phyloP scores from a whole-genome alignment of 192 early-diverging fungal genomes.

The Kickxella alabastrina region DNA sequence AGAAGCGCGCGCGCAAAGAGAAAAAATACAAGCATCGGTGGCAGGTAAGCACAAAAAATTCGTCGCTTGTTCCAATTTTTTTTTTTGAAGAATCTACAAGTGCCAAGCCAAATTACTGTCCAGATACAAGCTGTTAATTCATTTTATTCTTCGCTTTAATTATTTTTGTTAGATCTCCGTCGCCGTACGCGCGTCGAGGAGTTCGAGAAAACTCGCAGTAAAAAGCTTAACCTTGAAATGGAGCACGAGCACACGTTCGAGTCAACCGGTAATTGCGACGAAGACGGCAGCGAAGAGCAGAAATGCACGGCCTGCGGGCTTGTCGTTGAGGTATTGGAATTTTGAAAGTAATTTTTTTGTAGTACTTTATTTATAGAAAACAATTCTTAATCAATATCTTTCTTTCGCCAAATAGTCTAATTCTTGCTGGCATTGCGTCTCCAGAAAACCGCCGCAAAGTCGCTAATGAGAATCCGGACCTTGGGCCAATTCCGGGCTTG shows the following conservation, averaged over 20 bases:
- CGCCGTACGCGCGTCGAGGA: constrained; percentile 73
- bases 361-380: no score
- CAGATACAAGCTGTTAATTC: no score
- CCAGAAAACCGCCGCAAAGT: constrained; percentile 38
- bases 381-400: no score
- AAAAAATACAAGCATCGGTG: constrained; percentile 77
- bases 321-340: constrained; percentile 64
- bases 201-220: constrained; percentile 53
- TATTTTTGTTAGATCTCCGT: constrained; percentile 60
- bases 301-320: constrained; percentile 64
- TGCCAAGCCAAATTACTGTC: no score
- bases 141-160: no score
- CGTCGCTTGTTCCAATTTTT: no score
- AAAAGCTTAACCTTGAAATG: constrained; percentile 53
- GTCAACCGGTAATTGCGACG: constrained; percentile 47
- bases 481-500: constrained; percentile 30
- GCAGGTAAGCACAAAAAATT: no score
- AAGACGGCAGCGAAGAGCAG: constrained; percentile 52
- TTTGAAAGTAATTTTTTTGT: constrained; percentile 39
- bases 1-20: constrained; percentile 80
- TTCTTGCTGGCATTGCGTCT: constrained; percentile 24
- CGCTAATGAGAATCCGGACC: constrained; percentile 21
- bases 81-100: no score
- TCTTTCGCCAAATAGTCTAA: no score
- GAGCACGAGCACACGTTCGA: constrained; percentile 76